Evolutionary conservation across 495 filamentous ascomycete genomes (phyloP).

Genomic region (Parathielavia hyrcaniae): DNA sequence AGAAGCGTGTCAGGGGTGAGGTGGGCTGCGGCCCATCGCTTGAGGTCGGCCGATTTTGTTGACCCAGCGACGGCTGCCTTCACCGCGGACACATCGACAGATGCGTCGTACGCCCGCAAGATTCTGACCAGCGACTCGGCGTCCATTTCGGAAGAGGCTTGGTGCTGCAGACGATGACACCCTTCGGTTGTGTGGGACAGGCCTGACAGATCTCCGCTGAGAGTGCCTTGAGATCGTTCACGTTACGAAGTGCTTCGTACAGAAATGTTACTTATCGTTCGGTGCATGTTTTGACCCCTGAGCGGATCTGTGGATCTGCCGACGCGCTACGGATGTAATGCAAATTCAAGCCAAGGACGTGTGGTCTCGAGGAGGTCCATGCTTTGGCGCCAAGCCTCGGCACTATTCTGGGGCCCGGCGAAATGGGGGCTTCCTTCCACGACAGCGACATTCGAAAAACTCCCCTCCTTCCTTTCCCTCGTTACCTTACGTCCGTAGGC

Average conservation of each 20-base stretch:
- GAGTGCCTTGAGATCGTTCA: too few species aligned
- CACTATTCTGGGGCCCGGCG: not conserved
- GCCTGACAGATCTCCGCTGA: not conserved
- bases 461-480: not conserved
- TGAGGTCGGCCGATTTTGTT: slow-evolving; percentile 25
- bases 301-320: not conserved
- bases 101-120: slow-evolving; percentile 28
- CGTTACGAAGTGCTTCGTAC: too few species aligned
- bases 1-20: slow-evolving; percentile 41
- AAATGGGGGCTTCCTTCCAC: slow-evolving; percentile 3
- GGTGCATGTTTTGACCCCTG: not conserved
- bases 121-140: slow-evolving; percentile 25
- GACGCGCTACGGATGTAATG: not conserved
- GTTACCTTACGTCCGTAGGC: slow-evolving; percentile 24
- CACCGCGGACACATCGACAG: slow-evolving; percentile 30
- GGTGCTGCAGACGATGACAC: not conserved
- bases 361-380: slow-evolving; percentile 3
- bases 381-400: slow-evolving; percentile 10
- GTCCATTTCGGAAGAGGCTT: slow-evolving; percentile 18
- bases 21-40: slow-evolving; percentile 38
- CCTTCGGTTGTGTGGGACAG: not conserved
- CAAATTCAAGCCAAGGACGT: too few species aligned
- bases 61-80: slow-evolving; percentile 24
- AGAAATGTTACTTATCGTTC: too few species aligned
- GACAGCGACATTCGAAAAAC: not conserved